These are phyloP conservation scores for Mucor sp. DNA, from an alignment of 371 early-diverging fungal species.

Conservation along the genomic window DNA sequence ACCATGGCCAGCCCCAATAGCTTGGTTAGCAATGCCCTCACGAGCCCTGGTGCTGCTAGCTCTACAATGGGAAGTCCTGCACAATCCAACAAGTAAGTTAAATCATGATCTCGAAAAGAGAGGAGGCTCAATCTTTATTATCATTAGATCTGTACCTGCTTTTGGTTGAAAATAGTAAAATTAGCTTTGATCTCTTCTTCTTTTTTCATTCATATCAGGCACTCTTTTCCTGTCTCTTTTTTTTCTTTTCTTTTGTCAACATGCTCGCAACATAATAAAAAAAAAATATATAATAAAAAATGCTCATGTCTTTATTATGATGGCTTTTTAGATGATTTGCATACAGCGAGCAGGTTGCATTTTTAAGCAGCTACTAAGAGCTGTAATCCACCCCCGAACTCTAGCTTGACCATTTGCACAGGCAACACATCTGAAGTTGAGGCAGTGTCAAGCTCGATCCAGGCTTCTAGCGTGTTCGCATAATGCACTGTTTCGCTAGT, in stretches of 20 bases:
- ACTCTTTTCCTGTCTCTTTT: neutral
- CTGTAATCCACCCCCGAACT: too few relatives aligned
- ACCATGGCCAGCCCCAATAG: conserved; percentile 22
- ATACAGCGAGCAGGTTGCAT: neutral
- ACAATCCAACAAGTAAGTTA: conserved; percentile 37
- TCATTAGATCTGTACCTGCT: conserved; percentile 39
- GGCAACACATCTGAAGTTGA: too few relatives aligned
- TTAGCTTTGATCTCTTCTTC: neutral
- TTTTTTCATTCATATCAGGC: neutral
- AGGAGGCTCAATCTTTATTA: neutral
- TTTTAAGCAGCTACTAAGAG: neutral
- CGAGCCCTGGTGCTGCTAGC: conserved; percentile 15
- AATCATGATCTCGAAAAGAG: neutral
- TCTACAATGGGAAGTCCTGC: conserved; percentile 41
- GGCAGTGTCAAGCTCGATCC: too few relatives aligned
- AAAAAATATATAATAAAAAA: too few relatives aligned
- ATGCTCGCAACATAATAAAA: neutral
- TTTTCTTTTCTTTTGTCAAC: neutral
- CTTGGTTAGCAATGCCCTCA: conserved; percentile 22
- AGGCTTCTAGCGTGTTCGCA: too few relatives aligned
- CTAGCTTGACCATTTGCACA: too few relatives aligned
- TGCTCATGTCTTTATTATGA: too few relatives aligned
- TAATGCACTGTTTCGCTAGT: too few relatives aligned
- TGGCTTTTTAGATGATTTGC: too few relatives aligned
- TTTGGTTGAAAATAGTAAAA: conserved; percentile 24